Conservation (phyloP, 768 basidiomycete genomes). For the Pulveroboletus ravenelii region DNA sequence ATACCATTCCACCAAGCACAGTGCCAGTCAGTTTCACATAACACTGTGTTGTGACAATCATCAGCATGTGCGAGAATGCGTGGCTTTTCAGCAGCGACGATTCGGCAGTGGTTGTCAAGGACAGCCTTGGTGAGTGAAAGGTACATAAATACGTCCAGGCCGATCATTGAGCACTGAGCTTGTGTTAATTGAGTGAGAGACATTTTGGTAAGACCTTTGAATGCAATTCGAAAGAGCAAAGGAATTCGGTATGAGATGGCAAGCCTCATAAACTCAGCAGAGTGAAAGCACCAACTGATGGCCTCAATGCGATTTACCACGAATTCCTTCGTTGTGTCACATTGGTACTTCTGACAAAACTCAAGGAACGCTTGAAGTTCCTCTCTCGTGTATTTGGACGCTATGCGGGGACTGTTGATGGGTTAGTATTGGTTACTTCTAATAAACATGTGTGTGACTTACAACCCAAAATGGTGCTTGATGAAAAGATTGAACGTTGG, state of each 20-base stretch:
- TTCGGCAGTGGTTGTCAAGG: neutral
- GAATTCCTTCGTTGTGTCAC: neutral
- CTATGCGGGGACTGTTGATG: neutral
- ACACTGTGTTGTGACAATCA: neutral
- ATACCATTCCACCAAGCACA: too few relatives aligned
- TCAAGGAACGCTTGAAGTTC: neutral
- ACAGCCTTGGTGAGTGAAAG: neutral
- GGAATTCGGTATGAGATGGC: neutral
- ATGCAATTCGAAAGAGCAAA: neutral
- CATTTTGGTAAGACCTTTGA: neutral
- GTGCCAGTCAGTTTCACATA: too few relatives aligned
- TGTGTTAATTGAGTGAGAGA: neutral
- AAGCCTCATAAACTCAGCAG: neutral
- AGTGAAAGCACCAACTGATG: neutral
- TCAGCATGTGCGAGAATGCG: neutral
- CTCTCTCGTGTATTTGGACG: neutral
- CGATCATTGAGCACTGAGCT: neutral
- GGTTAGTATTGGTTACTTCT: too few relatives aligned
- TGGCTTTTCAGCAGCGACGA: slow-evolving; percentile 9
- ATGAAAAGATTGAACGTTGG: too few relatives aligned
- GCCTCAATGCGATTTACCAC: neutral
- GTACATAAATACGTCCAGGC: neutral
- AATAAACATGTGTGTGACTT: too few relatives aligned
- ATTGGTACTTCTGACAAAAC: neutral
- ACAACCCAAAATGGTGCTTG: too few relatives aligned